Evolutionary conservation across 2,329 filamentous ascomycete genomes (phyloP), one percentile per base, ranked within the genome.

Genomic region (Ophiocordyceps unilateralis): DNA sequence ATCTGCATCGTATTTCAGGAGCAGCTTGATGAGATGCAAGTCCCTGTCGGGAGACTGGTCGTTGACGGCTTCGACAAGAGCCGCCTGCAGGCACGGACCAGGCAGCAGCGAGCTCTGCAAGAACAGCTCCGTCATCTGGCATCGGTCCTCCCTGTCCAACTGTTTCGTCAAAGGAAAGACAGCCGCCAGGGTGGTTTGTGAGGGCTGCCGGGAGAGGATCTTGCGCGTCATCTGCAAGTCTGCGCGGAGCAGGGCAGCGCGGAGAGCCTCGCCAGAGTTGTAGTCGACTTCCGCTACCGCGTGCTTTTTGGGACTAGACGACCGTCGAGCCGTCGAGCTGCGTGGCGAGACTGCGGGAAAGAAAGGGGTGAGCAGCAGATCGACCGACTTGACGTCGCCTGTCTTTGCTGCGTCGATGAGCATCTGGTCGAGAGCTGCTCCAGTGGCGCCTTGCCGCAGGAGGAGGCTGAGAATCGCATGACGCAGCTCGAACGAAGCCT

Each of bases 271-370:
- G 0, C 71, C 72, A 4, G 63, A 64, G 41, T 67, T 68, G 46
- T 73, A 58, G 44, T 76, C 66, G 2, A 69, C 66, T 2, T 72
- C 72, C 7, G 72, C 72, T 6, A 65, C 61, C 17, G 65, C 65
- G 45, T 74, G 71, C 26, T 62, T 59, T 37, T 64, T 58, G 6
- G 62, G 51, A 47, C 61, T 52, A 38, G 50, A 42, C 55, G 53
- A 21, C 37, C 46, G 17, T 40, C 43, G 30, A 43, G 45, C 11
- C 42, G 46, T 12, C 43, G 44, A 17, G 37, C 43, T 11, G 19
- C 43, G 49, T 51, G 46, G 42, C 53, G 51, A 36, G 5, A 60
- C 22, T 10, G 39, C 60, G 0, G 64, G 62, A 39, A 72, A 72
- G 14, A 62, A 57, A 0, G 70, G 66, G 0, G 63, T 66, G 5